phyloP scores from a whole-genome alignment of 371 early-diverging fungal species.

The Mortierella sp. region DNA sequence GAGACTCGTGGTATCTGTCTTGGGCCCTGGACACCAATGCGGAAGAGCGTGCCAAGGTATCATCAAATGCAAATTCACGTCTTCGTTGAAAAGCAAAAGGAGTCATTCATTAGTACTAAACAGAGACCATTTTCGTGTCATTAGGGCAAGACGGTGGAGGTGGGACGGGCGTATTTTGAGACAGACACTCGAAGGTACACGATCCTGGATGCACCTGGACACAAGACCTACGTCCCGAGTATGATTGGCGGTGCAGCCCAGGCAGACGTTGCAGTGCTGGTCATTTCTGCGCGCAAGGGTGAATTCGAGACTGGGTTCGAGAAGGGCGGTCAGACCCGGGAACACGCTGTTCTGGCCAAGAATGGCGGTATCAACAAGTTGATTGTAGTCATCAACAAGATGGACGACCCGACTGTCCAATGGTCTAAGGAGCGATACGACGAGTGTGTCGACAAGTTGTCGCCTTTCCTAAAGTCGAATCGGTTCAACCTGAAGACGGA shows the following conservation, averaged over 20 bases:
- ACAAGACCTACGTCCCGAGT: constrained; percentile 99
- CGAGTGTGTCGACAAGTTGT: constrained; percentile 85
- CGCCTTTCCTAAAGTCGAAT: constrained; percentile 92
- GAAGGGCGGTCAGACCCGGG: constrained; percentile 99
- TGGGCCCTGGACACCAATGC: constrained; percentile 97
- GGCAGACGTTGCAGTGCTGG: constrained; percentile 97
- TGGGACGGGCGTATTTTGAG: constrained; percentile 98
- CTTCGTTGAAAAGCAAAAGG: neutral
- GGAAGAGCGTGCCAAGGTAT: constrained; percentile 96
- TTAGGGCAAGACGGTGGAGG: constrained; percentile 97
- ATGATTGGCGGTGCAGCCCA: constrained; percentile 99
- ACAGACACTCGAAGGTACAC: constrained; percentile 95
- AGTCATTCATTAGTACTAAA: too few relatives aligned
- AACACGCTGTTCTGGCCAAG: constrained; percentile 98
- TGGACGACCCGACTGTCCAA: constrained; percentile 97
- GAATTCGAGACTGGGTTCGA: constrained; percentile 99
- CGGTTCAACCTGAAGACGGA: constrained; percentile 95
- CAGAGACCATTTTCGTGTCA: neutral
- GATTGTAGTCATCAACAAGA: constrained; percentile 97
- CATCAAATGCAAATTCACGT: neutral
- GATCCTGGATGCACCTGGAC: constrained; percentile 99
- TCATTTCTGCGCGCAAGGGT: constrained; percentile 98
- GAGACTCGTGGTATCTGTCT: constrained; percentile 98
- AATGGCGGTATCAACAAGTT: constrained; percentile 95
- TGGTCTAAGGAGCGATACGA: constrained; percentile 96